Conservation (phyloP, 768 basidiomycete genomes). For the Agaricus sinodeliciosus region DNA sequence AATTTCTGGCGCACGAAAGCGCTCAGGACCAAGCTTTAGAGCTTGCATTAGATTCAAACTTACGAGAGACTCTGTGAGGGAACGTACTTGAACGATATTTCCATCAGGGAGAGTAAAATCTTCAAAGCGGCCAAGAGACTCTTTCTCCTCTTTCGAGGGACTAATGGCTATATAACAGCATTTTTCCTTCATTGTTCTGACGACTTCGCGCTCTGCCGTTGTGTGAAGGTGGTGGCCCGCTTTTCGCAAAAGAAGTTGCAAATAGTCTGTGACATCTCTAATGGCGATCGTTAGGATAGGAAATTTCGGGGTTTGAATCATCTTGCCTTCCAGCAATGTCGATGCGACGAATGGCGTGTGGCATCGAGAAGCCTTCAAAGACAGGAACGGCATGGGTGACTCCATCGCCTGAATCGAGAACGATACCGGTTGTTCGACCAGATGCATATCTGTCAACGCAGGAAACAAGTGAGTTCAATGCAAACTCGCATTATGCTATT, state of each 20-base stretch:
- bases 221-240: conserved; percentile 94
- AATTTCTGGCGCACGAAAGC: conserved; percentile 96
- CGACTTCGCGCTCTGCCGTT: conserved; percentile 94
- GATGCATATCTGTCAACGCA: conserved; percentile 77
- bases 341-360: conserved; percentile 92
- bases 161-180: conserved; percentile 93
- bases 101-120: conserved; percentile 95
- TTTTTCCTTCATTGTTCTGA: conserved; percentile 97
- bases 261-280: conserved; percentile 95
- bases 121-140: conserved; percentile 67
- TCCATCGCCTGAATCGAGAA: conserved; percentile 97
- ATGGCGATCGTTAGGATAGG: conserved; percentile 14
- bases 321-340: conserved; percentile 89
- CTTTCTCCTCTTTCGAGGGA: conserved; percentile 94
- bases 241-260: conserved; percentile 91
- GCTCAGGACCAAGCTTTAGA: conserved; percentile 81
- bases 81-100: conserved; percentile 77
- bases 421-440: conserved; percentile 97
- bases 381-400: conserved; percentile 99
- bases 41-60: conserved; percentile 11
- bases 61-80: background rate
- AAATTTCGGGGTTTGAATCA: conserved; percentile 5
- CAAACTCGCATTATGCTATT: background rate
- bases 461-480: conserved; percentile 10
- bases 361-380: conserved; percentile 99